Percentiles rank a stretch among this genome's conserved stretches.
Evolutionary conservation across 257 asterid genomes (phyloP).

Genomic region (Salvia hispanica): DNA sequence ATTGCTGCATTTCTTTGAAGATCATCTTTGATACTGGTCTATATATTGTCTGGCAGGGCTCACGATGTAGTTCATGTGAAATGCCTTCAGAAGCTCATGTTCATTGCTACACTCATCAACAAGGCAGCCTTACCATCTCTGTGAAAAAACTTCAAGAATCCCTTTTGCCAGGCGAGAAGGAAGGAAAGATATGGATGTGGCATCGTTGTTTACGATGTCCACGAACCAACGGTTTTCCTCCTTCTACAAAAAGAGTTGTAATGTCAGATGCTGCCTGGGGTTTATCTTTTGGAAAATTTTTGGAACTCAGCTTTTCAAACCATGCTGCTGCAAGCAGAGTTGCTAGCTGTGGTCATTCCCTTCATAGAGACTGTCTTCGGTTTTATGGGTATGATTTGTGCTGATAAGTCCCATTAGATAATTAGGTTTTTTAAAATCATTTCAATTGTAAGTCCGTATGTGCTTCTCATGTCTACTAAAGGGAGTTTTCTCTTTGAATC

Average conservation of each 20-base stretch:
- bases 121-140: slow-evolving; percentile 77
- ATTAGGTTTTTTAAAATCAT: slow-evolving; percentile 15
- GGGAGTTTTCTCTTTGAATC: slow-evolving; percentile 17
- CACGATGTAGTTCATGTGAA: slow-evolving; percentile 64
- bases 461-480: slow-evolving; percentile 21
- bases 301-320: slow-evolving; percentile 83
- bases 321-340: slow-evolving; percentile 88
- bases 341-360: slow-evolving; percentile 84
- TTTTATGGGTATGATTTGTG: slow-evolving; percentile 63
- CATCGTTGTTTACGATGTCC: slow-evolving; percentile 83
- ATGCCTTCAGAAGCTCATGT: slow-evolving; percentile 81
- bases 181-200: slow-evolving; percentile 89
- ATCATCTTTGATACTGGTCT: slow-evolving; percentile 20
- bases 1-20: slow-evolving; percentile 17
- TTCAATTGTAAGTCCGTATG: slow-evolving; percentile 16
- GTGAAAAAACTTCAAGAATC: slow-evolving; percentile 54
- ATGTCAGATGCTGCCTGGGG: slow-evolving; percentile 89
- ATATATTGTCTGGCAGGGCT: slow-evolving; percentile 43
- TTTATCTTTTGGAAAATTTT: slow-evolving; percentile 72
- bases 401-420: not conserved
- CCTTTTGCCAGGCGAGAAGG: slow-evolving; percentile 65
- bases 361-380: slow-evolving; percentile 84
- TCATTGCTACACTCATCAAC: slow-evolving; percentile 75
- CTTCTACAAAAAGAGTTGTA: slow-evolving; percentile 62
- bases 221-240: slow-evolving; percentile 65